These are phyloP conservation scores for Mucor plumbeus DNA, from an alignment of 371 early-diverging fungal species.

Conservation along the genomic window DNA sequence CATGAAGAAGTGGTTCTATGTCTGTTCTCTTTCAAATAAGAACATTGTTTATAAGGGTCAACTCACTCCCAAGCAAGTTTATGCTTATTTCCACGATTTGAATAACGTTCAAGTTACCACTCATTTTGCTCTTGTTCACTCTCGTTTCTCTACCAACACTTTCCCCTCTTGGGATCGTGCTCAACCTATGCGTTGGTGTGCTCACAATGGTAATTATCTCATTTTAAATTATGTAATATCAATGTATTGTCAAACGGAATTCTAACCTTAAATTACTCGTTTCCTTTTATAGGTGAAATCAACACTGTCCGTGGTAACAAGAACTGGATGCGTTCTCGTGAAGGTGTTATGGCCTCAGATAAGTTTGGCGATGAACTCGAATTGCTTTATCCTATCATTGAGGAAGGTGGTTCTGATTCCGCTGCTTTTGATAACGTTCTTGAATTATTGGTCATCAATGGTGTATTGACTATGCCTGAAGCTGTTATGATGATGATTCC, in stretches of 20 bases:
- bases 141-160: slow-evolving; percentile 98
- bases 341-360: slow-evolving; percentile 88
- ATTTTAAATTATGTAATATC: slow-evolving; percentile 1
- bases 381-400: slow-evolving; percentile 91
- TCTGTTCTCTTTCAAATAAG: slow-evolving; percentile 91
- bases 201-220: slow-evolving; percentile 85
- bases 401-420: slow-evolving; percentile 97
- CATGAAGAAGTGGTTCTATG: slow-evolving; percentile 91
- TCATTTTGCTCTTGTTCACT: slow-evolving; percentile 96
- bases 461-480: slow-evolving; percentile 89
- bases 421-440: slow-evolving; percentile 96
- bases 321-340: slow-evolving; percentile 98
- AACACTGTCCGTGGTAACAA: slow-evolving; percentile 98
- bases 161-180: slow-evolving; percentile 98
- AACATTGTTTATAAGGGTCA: slow-evolving; percentile 97
- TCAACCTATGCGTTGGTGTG: slow-evolving; percentile 96
- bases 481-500: slow-evolving; percentile 98
- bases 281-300: slow-evolving; percentile 79
- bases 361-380: slow-evolving; percentile 83
- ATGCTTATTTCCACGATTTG: slow-evolving; percentile 89
- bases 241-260: neutral
- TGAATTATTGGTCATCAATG: slow-evolving; percentile 90
- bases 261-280: neutral
- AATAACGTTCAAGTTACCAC: slow-evolving; percentile 78
- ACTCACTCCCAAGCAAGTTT: slow-evolving; percentile 93